Percentiles rank a stretch among this genome's conserved stretches.
phyloP scores from a whole-genome alignment of 805 yeast species.

The Suhomyces emberorum region DNA sequence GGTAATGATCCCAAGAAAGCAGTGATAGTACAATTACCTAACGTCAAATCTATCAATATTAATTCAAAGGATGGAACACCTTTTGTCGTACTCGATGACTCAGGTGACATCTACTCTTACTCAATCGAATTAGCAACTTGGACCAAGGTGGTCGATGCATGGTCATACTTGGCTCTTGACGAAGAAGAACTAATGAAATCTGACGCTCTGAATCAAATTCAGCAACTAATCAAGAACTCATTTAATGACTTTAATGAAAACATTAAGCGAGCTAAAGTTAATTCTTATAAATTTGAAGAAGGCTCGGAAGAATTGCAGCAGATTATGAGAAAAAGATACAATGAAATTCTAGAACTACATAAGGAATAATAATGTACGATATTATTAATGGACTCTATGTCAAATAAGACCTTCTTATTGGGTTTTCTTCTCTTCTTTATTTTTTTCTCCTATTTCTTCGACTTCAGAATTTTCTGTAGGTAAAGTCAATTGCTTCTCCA shows the following conservation, averaged over 20 bases:
- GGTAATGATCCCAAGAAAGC: conserved; percentile 1
- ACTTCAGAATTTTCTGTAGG: no score
- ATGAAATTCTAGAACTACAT: conserved; percentile 2
- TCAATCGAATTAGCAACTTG: conserved; percentile 43
- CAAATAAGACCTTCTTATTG: no score
- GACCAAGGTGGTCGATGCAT: conserved; percentile 47
- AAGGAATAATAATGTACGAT: no score
- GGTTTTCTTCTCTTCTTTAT: not conserved
- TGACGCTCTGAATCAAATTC: conserved; percentile 1
- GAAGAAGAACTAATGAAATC: not conserved
- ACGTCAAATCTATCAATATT: conserved; percentile 26
- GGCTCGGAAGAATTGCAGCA: conserved; percentile 4
- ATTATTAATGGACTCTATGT: no score
- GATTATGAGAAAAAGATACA: conserved; percentile 4
- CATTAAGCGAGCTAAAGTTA: conserved; percentile 6
- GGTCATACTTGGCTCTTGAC: conserved; percentile 27
- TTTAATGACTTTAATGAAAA: conserved; percentile 9
- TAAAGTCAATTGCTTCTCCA: conserved; percentile 10
- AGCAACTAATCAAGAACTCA: conserved; percentile 6
- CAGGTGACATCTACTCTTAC: conserved; percentile 39
- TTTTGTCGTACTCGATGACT: conserved; percentile 33
- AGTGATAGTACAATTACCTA: conserved; percentile 5
- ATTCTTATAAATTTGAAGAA: conserved; percentile 7
- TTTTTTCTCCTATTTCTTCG: not conserved
- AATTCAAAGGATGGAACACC: conserved; percentile 39